Percentiles rank a stretch among this genome's conserved stretches.
Conservation (phyloP, 1,139 yeast species). For the Debaryomyces psychrophilus region DNA sequence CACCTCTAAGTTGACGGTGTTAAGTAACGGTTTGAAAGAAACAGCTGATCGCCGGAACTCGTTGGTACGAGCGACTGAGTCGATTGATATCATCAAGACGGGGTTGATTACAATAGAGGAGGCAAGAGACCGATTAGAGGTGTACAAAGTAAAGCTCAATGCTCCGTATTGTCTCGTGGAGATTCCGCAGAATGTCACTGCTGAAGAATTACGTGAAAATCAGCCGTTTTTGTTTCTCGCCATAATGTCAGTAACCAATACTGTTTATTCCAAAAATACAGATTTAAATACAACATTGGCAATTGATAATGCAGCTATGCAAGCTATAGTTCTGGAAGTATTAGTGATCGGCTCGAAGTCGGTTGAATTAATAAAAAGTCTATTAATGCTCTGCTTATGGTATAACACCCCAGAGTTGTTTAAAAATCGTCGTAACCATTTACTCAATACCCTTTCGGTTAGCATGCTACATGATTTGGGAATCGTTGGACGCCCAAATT, state of each 20-base stretch:
- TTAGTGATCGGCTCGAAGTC: conserved; percentile 74
- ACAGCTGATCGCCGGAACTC: conserved; percentile 43
- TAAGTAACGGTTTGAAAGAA: conserved; percentile 40
- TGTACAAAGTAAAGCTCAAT: conserved; percentile 46
- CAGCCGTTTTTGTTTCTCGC: conserved; percentile 67
- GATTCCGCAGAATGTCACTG: conserved; percentile 45
- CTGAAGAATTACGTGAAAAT: conserved; percentile 50
- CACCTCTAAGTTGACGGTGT: conserved; percentile 30
- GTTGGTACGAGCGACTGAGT: conserved; percentile 26
- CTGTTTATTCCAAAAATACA: conserved; percentile 37
- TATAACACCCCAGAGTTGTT: conserved; percentile 83
- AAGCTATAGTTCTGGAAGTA: conserved; percentile 61
- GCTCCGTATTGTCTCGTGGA: conserved; percentile 56
- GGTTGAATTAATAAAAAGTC: conserved; percentile 64
- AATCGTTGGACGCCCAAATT: conserved; percentile 52
- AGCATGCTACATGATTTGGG: conserved; percentile 78
- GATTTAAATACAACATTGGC: conserved; percentile 34
- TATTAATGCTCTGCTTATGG: conserved; percentile 70
- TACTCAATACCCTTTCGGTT: conserved; percentile 67
- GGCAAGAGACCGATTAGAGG: conserved; percentile 48
- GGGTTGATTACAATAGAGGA: conserved; percentile 54
- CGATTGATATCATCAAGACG: conserved; percentile 48
- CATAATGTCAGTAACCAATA: conserved; percentile 63
- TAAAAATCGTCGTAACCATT: conserved; percentile 75
- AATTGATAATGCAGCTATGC: conserved; percentile 62